phyloP scores from a whole-genome alignment of 2,329 filamentous ascomycete species.

The Bipolaris victoriae region DNA sequence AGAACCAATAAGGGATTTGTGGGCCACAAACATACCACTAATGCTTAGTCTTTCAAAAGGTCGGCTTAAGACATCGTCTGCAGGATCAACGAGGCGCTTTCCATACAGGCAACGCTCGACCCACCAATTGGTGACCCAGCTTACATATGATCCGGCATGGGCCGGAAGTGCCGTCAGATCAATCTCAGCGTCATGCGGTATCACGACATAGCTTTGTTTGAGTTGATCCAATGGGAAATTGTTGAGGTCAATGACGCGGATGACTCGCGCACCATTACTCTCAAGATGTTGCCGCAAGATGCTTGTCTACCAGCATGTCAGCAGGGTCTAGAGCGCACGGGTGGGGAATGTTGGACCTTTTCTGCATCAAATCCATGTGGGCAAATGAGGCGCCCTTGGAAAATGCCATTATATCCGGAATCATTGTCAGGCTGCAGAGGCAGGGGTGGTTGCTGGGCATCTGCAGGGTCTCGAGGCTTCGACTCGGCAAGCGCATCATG shows the following conservation, averaged over 20 bases:
- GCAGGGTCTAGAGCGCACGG: conserved; percentile 15
- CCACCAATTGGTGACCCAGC: conserved; percentile 84
- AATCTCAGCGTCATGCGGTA: conserved; percentile 53
- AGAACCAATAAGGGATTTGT: conserved; percentile 18
- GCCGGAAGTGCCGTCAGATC: conserved; percentile 45
- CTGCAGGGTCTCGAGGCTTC: conserved; percentile 28
- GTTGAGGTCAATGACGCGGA: conserved; percentile 34
- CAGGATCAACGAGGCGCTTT: conserved; percentile 72
- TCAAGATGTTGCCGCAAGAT: conserved; percentile 43
- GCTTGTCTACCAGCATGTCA: conserved; percentile 38
- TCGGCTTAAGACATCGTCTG: conserved; percentile 73
- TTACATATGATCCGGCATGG: conserved; percentile 39
- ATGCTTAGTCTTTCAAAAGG: conserved; percentile 77
- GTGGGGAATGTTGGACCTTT: conserved; percentile 42
- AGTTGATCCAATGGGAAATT: conserved; percentile 36
- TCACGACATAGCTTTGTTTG: conserved; percentile 48
- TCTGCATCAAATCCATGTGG: conserved; percentile 53
- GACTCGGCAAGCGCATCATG: conserved; percentile 17
- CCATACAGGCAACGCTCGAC: conserved; percentile 85
- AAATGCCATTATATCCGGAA: conserved; percentile 52
- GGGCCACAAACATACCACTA: conserved; percentile 47
- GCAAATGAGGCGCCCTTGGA: conserved; percentile 51
- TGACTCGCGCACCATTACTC: conserved; percentile 45
- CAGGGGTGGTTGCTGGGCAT: conserved; percentile 8
- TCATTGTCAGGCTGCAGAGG: conserved; percentile 38